These are phyloP conservation scores for Sordariomycetes sp. DNA, from an alignment of 2,329 filamentous ascomycete genomes.

Conservation along the genomic window DNA sequence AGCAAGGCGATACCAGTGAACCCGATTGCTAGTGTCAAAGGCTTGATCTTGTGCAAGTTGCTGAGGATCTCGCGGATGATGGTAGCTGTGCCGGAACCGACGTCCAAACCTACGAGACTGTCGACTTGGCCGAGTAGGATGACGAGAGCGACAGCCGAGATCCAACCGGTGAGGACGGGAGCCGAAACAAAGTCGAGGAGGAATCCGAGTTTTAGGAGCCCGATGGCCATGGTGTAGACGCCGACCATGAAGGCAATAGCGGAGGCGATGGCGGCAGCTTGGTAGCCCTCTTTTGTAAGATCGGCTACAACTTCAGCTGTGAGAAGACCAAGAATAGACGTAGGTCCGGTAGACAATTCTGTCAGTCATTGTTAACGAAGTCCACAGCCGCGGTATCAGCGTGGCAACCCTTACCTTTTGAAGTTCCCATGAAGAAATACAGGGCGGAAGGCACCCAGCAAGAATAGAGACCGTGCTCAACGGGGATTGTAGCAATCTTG, in stretches of 20 bases:
- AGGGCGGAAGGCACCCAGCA: slow-evolving; percentile 49
- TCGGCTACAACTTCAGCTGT: slow-evolving; percentile 51
- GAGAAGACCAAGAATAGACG: slow-evolving; percentile 54
- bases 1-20: slow-evolving; percentile 48
- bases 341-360: slow-evolving; percentile 56
- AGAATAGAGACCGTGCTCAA: slow-evolving; percentile 51
- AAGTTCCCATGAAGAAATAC: slow-evolving; percentile 52
- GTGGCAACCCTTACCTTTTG: slow-evolving; percentile 41
- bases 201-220: slow-evolving; percentile 54
- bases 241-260: slow-evolving; percentile 57
- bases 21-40: slow-evolving; percentile 49
- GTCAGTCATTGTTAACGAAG: too few species aligned
- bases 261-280: slow-evolving; percentile 46
- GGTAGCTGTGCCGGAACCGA: slow-evolving; percentile 41
- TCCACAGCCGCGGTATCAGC: too few species aligned
- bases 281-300: slow-evolving; percentile 38
- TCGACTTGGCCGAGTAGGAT: slow-evolving; percentile 58
- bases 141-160: slow-evolving; percentile 56
- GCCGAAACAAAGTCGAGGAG: slow-evolving; percentile 58
- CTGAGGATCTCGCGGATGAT: slow-evolving; percentile 51
- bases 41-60: slow-evolving; percentile 46
- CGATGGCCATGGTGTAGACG: slow-evolving; percentile 47
- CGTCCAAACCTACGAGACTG: slow-evolving; percentile 47
- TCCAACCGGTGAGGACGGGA: slow-evolving; percentile 55
- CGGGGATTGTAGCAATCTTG: slow-evolving; percentile 51